A percentile compares a stretch with the other conserved stretches of the same genome.
Evolutionary conservation across 2,329 filamentous ascomycete genomes (phyloP).

Genomic region (Byssoonygena ceratinophila): DNA sequence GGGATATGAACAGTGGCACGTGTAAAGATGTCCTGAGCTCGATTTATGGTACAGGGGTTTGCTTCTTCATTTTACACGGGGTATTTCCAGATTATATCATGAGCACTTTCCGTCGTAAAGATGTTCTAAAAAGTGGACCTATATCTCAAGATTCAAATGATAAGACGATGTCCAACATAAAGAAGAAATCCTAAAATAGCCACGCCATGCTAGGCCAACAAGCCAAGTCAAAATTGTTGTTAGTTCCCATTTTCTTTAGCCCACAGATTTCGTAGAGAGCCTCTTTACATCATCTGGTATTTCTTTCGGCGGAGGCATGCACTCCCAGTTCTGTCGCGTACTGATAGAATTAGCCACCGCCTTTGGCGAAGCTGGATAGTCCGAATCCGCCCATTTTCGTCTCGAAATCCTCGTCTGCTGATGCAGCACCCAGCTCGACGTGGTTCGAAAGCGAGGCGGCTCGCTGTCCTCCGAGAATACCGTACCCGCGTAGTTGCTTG

Average conservation of each 20-base stretch:
- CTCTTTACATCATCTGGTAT: not conserved
- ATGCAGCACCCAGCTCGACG: constrained; percentile 16
- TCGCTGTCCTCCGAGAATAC: constrained; percentile 14
- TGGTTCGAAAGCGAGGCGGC: constrained; percentile 14
- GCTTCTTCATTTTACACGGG: too few relatives aligned
- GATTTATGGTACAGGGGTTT: too few relatives aligned
- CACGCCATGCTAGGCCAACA: not conserved
- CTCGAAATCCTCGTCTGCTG: constrained; percentile 12
- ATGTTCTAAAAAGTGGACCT: not conserved
- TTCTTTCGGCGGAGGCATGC: not conserved
- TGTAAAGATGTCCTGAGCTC: too few relatives aligned
- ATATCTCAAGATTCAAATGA: too few relatives aligned
- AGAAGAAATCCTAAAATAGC: too few relatives aligned
- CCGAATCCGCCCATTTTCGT: constrained; percentile 2
- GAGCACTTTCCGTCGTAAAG: not conserved
- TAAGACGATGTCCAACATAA: too few relatives aligned
- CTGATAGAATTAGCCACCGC: not conserved
- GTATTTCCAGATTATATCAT: not conserved
- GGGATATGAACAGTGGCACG: too few relatives aligned
- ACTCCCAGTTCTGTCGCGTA: not conserved
- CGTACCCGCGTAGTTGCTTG: constrained; percentile 12
- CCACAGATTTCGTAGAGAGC: not conserved
- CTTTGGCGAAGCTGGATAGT: constrained; percentile 3
- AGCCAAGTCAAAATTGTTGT: too few relatives aligned
- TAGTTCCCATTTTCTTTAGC: too few relatives aligned